Evolutionary conservation across 139 green algal genomes (phyloP).

Genomic region (Chlamydomonas sphaeroides): DNA sequence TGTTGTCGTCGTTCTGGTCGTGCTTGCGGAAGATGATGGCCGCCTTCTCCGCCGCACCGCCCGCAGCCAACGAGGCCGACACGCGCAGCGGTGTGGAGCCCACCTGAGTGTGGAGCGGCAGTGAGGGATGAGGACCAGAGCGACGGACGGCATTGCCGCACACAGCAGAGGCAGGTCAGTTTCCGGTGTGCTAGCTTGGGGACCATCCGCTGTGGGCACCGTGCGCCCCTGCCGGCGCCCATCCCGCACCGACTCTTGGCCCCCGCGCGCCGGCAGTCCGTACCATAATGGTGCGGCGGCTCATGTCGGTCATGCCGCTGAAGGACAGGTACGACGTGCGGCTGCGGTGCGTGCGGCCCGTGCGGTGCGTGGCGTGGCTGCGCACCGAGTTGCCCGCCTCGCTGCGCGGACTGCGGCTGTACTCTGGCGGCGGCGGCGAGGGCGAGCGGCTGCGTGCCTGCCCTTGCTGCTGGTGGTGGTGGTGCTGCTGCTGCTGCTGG

Average conservation of each 20-base stretch:
- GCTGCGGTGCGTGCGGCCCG: conserved; percentile 36
- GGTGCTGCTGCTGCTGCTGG: neutral
- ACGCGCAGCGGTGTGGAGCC: conserved; percentile 45
- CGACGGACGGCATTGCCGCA: no score
- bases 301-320: conserved; percentile 51
- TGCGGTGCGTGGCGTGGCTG: conserved; percentile 50
- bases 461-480: neutral
- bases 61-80: conserved; percentile 52
- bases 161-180: no score
- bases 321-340: conserved; percentile 37
- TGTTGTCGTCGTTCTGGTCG: conserved; percentile 63
- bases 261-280: no score
- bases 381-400: conserved; percentile 48
- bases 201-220: no score
- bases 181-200: no score
- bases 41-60: conserved; percentile 60
- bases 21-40: conserved; percentile 70
- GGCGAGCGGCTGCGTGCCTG: neutral
- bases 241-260: no score
- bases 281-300: conserved; percentile 48
- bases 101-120: no score
- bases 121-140: no score
- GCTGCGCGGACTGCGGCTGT: conserved; percentile 37
- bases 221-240: no score
- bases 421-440: conserved; percentile 32